Percentiles rank a stretch among this genome's conserved stretches.
These are phyloP conservation scores for Fusarium circinatum DNA, from an alignment of 2,329 filamentous ascomycete genomes.

Conservation along the genomic window DNA sequence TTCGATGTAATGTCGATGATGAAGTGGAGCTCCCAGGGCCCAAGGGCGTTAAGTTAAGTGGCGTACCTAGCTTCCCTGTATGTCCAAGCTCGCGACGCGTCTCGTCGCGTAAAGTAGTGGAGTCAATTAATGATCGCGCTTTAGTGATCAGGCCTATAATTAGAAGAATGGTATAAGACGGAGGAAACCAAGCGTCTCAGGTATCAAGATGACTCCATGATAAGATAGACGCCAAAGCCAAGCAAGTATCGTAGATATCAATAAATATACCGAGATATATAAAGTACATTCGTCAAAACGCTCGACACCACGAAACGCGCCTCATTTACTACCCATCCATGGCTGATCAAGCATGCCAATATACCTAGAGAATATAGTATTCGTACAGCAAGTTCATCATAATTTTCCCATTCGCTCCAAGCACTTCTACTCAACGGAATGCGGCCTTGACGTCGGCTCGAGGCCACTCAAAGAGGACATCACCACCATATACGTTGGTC, in stretches of 20 bases:
- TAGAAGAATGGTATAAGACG: neutral
- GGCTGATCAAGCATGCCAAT: conserved; percentile 20
- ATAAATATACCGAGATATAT: conserved; percentile 26
- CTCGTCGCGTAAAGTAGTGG: conserved; percentile 39
- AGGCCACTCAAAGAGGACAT: conserved; percentile 74
- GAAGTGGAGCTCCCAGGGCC: conserved; percentile 27
- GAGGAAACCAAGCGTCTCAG: neutral
- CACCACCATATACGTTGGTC: conserved; percentile 71
- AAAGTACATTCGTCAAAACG: conserved; percentile 9
- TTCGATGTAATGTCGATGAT: conserved; percentile 19
- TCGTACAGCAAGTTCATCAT: conserved; percentile 36
- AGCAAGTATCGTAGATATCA: neutral
- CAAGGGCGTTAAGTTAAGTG: conserved; percentile 34
- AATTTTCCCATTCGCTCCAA: conserved; percentile 22
- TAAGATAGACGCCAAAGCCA: neutral
- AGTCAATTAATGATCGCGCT: neutral
- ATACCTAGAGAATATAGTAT: conserved; percentile 20
- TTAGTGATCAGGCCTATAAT: neutral
- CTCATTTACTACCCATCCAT: conserved; percentile 19
- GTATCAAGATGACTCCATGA: neutral
- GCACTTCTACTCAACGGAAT: conserved; percentile 52
- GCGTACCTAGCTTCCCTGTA: conserved; percentile 17
- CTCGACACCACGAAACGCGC: conserved; percentile 19
- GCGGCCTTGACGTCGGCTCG: conserved; percentile 69
- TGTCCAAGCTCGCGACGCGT: conserved; percentile 29